Base-by-base conservation (phyloP, 305 asterid genomes). In the Nicotiana rustica region DNA sequence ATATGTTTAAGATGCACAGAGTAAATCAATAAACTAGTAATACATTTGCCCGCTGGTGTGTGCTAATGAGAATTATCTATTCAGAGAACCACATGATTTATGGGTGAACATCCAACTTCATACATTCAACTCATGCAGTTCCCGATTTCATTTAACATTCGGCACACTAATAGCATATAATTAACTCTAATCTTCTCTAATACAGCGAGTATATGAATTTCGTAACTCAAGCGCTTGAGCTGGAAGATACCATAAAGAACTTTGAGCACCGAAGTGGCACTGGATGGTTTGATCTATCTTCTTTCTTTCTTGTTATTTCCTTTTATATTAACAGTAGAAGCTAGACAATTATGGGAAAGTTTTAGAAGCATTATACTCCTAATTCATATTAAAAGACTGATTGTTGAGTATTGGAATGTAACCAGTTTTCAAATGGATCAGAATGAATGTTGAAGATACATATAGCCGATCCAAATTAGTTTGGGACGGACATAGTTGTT, bases 161-260 rank as follows among this genome's bases (percentile, higher is more conserved):
- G 61, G 31, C 65, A 44, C 29, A 64, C 76, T 64, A 61, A 44
- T 21, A 31, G 7, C 25, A 19, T 62, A 29, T 76, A 52, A 55
- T 49, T 15, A 15, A 29, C 66, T 76, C 80, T 52, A 75, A 25
- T 17, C 80, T 76, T 76, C 31, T 76, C 66, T 85, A 71, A 87
- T 87, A 88, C 94, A 91, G 96, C 75, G 97, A 93, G 91, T 93
- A 93, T 81, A 83, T 84, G 84, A 92, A 87, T 69, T 85, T 90
- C 83, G 97, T 92, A 80, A 88, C 85, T 38, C 96, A 92, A 88
- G 94, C 96, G 49, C 89, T 92, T 81, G 96, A 92, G 90, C 88
- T 93, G 88, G 97, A 93, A 87, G 97, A 93, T 87, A 92, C 95
- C 65, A 86, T 92, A 83, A 92, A 91, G 93, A 93, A 88, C 84